A percentile compares a stretch with the other conserved stretches of the same genome.
Evolutionary conservation across 208 protist species (phyloP).

Genomic region (Leishmania amazonensis): DNA sequence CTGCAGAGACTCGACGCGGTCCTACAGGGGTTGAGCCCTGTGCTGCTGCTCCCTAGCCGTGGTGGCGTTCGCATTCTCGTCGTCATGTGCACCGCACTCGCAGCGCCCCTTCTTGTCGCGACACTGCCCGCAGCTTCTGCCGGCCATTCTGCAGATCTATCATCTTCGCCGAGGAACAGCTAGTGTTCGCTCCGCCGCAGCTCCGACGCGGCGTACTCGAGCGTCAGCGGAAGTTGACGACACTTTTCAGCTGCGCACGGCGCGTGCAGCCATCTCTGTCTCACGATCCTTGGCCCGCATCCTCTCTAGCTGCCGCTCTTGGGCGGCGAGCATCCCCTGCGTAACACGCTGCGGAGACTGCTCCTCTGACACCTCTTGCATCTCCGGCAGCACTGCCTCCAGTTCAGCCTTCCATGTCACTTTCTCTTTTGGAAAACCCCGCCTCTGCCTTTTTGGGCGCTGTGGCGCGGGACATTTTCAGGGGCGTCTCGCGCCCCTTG

Average conservation of each 20-base stretch:
- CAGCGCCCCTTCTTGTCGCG: slow-evolving; percentile 31
- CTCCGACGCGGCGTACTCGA: slow-evolving; percentile 27
- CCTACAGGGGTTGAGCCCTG: slow-evolving; percentile 8
- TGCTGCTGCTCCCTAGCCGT: slow-evolving; percentile 7
- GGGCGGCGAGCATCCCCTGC: slow-evolving; percentile 9
- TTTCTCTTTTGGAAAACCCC: slow-evolving; percentile 5
- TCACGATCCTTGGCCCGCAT: slow-evolving; percentile 21
- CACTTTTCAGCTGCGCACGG: slow-evolving; percentile 11
- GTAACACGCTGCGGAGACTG: slow-evolving; percentile 17
- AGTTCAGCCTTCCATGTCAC: slow-evolving; percentile 8
- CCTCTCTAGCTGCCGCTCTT: slow-evolving; percentile 17
- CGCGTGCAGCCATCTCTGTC: slow-evolving; percentile 21
- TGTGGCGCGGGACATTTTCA: not conserved
- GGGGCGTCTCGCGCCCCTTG: slow-evolving; percentile 8
- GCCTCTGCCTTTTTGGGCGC: slow-evolving; percentile 5
- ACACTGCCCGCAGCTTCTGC: slow-evolving; percentile 29
- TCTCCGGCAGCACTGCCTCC: slow-evolving; percentile 6
- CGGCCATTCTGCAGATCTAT: slow-evolving; percentile 35
- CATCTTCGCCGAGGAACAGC: slow-evolving; percentile 34
- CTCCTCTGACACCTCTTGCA: slow-evolving; percentile 11
- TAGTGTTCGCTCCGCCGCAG: slow-evolving; percentile 32
- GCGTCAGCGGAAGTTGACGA: slow-evolving; percentile 26
- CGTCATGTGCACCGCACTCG: not conserved
- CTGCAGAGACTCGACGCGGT: slow-evolving; percentile 18
- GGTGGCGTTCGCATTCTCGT: not conserved